Evolutionary conservation across 768 basidiomycete genomes (phyloP).

Genomic region (Tephrocybe sp.): DNA sequence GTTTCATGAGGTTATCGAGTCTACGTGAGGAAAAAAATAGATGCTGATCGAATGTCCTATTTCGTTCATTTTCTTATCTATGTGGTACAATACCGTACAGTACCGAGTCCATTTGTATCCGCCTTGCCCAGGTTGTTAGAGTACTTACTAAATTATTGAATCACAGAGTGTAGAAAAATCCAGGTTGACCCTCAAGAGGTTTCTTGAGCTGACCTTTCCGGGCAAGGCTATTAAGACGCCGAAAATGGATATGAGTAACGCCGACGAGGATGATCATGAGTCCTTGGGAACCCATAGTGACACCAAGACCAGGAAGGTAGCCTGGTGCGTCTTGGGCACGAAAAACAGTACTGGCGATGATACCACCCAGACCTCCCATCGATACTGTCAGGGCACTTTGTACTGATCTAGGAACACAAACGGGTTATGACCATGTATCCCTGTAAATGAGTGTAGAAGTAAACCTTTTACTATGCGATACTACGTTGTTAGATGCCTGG

Average conservation of each 20-base stretch:
- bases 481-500: constrained; percentile 46
- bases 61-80: too few relatives aligned
- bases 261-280: constrained; percentile 34
- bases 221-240: constrained; percentile 34
- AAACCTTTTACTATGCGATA: constrained; percentile 45
- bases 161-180: constrained; percentile 40
- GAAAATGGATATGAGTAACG: constrained; percentile 34
- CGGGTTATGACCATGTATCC: constrained; percentile 5
- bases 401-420: constrained; percentile 23
- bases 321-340: constrained; percentile 41
- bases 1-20: too few relatives aligned
- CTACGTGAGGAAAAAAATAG: too few relatives aligned
- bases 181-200: constrained; percentile 35
- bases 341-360: constrained; percentile 43
- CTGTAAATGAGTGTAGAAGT: not conserved
- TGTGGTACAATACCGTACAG: too few relatives aligned
- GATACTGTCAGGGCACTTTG: constrained; percentile 40
- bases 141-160: not conserved
- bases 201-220: constrained; percentile 31
- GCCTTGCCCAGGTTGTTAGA: not conserved
- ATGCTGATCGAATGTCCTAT: too few relatives aligned
- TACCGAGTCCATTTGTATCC: too few relatives aligned
- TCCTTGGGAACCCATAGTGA: constrained; percentile 40
- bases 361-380: constrained; percentile 43
- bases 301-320: constrained; percentile 44